These are phyloP conservation scores for Mortierella sp. DNA, from an alignment of 371 early-diverging fungal species.

Conservation along the genomic window DNA sequence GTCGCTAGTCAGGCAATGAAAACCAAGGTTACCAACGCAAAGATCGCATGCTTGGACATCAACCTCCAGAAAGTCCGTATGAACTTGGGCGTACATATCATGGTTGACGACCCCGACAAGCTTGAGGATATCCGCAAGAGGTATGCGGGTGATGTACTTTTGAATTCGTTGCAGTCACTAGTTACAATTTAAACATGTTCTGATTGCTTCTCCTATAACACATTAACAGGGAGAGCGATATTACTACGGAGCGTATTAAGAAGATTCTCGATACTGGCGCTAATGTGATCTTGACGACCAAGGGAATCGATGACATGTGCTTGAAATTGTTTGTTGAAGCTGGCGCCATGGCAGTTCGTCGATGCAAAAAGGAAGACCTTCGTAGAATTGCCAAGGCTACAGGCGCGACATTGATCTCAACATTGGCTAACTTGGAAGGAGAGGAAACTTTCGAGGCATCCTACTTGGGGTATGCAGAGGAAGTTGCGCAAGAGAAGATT, in stretches of 20 bases:
- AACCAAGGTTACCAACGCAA: slow-evolving; percentile 89
- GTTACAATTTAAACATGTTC: not conserved
- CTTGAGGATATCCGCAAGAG: slow-evolving; percentile 98
- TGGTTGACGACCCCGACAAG: slow-evolving; percentile 98
- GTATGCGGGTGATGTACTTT: slow-evolving; percentile 51
- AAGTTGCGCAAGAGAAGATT: slow-evolving; percentile 96
- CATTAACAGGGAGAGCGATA: slow-evolving; percentile 87
- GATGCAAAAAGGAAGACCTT: slow-evolving; percentile 98
- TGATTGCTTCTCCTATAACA: not conserved
- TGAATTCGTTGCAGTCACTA: not conserved
- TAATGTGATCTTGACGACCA: slow-evolving; percentile 98
- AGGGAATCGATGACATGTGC: slow-evolving; percentile 99
- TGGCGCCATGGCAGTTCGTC: slow-evolving; percentile 94
- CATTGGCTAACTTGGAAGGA: slow-evolving; percentile 98
- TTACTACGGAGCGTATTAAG: slow-evolving; percentile 96
- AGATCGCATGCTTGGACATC: slow-evolving; percentile 99
- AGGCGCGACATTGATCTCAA: slow-evolving; percentile 94
- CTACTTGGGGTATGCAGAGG: slow-evolving; percentile 95
- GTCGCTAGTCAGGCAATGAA: slow-evolving; percentile 98
- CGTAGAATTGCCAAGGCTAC: slow-evolving; percentile 98
- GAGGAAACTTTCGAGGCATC: slow-evolving; percentile 96
- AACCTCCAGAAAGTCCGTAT: slow-evolving; percentile 99
- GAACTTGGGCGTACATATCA: slow-evolving; percentile 98
- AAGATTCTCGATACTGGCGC: slow-evolving; percentile 98
- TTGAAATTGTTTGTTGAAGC: slow-evolving; percentile 98